phyloP scores from a whole-genome alignment of 2,329 filamentous ascomycete genomes.

The Pseudocercospora vitis region DNA sequence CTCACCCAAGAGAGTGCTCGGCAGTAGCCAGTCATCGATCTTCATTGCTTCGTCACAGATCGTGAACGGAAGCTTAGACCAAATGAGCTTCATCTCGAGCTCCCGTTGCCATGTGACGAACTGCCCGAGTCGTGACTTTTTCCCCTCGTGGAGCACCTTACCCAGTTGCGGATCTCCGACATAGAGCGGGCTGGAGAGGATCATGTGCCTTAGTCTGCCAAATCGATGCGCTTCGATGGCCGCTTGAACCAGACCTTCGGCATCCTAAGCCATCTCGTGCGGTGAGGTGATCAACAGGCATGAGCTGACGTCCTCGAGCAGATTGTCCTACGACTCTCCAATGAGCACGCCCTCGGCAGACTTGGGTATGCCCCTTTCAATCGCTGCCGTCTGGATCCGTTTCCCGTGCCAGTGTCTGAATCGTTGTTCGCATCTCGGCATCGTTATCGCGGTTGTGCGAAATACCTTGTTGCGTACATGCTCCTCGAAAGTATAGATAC shows the following conservation, averaged over 20 bases:
- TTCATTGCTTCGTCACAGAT: constrained; percentile 1
- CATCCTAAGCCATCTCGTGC: background rate
- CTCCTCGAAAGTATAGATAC: background rate
- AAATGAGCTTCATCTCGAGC: background rate
- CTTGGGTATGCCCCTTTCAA: background rate
- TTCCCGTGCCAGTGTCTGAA: background rate
- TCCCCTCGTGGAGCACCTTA: too few relatives aligned
- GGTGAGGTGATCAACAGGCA: background rate
- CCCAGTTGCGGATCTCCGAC: background rate
- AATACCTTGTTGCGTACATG: background rate
- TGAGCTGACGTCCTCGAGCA: background rate
- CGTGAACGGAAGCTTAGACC: background rate
- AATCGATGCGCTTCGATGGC: background rate
- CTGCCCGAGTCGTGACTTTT: too few relatives aligned
- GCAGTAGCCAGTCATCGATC: background rate
- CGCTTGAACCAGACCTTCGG: background rate
- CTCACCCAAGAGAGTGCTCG: background rate
- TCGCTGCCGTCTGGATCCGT: background rate
- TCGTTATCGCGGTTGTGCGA: background rate
- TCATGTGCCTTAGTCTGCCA: background rate
- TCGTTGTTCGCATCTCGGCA: background rate
- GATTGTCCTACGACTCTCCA: background rate
- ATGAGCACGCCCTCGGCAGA: background rate
- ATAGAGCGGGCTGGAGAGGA: background rate
- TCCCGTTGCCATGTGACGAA: background rate